Evolutionary conservation across 139 green algal species (phyloP).

Genomic region (Medakamo hakoo): DNA sequence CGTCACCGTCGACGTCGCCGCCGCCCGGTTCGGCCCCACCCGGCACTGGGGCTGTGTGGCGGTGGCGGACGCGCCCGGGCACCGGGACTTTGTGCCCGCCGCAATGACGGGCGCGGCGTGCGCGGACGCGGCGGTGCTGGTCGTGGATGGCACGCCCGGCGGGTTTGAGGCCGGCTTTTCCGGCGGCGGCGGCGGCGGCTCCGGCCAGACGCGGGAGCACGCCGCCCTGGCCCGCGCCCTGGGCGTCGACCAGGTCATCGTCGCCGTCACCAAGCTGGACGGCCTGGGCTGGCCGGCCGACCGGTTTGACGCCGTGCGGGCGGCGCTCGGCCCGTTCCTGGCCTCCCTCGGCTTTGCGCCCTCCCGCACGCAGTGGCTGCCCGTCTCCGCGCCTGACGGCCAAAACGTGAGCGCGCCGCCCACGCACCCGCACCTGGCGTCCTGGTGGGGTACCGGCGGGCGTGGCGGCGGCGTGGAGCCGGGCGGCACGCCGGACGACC

Average conservation of each 20-base stretch:
- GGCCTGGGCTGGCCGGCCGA: conserved; percentile 43
- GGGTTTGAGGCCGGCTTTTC: conserved; percentile 90
- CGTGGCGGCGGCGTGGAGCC: no score
- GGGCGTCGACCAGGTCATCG: conserved; percentile 76
- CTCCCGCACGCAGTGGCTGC: conserved; percentile 59
- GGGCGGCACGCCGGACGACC: no score
- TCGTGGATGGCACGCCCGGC: conserved; percentile 77
- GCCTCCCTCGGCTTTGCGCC: conserved; percentile 57
- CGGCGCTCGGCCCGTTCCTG: conserved; percentile 64
- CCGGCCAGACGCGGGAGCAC: conserved; percentile 89
- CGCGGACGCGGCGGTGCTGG: conserved; percentile 81
- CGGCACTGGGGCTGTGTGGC: conserved; percentile 31
- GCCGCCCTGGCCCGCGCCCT: conserved; percentile 74
- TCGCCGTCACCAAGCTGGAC: conserved; percentile 83
- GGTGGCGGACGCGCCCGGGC: conserved; percentile 88
- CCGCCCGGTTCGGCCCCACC: conserved; percentile 38
- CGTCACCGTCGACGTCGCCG: conserved; percentile 89
- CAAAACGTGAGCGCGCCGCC: conserved; percentile 62
- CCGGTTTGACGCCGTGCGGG: conserved; percentile 61
- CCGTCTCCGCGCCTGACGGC: conserved; percentile 49
- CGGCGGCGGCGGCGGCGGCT: conserved; percentile 11
- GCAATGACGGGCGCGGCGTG: conserved; percentile 72
- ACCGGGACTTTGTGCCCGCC: conserved; percentile 94
- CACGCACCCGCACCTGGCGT: conserved; percentile 14
- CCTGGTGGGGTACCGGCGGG: conserved; percentile 49